Evolutionary conservation across 2,329 filamentous ascomycete genomes (phyloP), one percentile per base, ranked within the genome.

Genomic region (Penicillium sumatraense): DNA sequence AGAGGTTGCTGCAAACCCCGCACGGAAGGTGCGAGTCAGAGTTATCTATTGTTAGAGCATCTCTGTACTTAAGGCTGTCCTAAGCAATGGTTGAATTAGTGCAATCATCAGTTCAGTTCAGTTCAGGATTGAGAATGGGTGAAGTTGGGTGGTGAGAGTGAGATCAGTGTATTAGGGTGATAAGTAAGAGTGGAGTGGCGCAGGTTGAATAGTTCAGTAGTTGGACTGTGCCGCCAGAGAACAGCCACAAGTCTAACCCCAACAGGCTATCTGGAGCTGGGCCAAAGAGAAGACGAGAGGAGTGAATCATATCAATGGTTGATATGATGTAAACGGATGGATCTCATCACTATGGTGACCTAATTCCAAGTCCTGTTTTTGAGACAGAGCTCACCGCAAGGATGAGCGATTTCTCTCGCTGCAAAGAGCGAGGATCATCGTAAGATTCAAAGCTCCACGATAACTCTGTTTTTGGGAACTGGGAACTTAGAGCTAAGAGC

Each of bases 401-500:
- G 42, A 46, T 46, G 42, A 29, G 42, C 16, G 26, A 46, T 24
- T 46, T 46, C 42, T 27, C 16, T 14, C 38, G 20, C 42, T 31
- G 26, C 42, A 46, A 46, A 46, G 42, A 46, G 42, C 11, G 42
- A 46, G 11, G 42, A 46, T 46, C 42, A 46, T 31, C 42, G 42
- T 16, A 23, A 27, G 42, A 46, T 31, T 11, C 27, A 21, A 27
- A 46, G 42, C 42, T 46, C 27, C 26, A 46, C 24, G 27, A n/a
- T n/a, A n/a, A 46, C 9, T 46, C 42, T 31, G 16, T 46, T 29
- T 46, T 46, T 46, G 42, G 24, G 42, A 29, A 9, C 42, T 46
- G 11, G 35, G 16, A 38, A 13, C 35, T 38, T 5, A n/a, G n/a
- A n/a, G n/a, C n/a, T n/a, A n/a, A n/a, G n/a, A 31, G 29, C 29